These are phyloP conservation scores for Nemania sp. DNA, from an alignment of 2,329 filamentous ascomycete species.

Conservation along the genomic window DNA sequence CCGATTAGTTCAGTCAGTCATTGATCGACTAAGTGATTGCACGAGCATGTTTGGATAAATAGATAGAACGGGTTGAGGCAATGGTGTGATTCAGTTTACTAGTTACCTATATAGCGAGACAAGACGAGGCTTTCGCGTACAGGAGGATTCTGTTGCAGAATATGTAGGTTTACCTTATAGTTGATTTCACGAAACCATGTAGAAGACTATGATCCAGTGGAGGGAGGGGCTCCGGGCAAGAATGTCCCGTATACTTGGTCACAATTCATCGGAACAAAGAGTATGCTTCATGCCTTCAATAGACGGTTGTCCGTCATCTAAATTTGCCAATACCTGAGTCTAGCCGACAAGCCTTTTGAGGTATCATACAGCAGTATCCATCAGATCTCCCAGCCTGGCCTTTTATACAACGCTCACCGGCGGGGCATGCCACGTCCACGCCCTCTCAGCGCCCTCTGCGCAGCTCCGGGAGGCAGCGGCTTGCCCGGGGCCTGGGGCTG, in stretches of 20 bases:
- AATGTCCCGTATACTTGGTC: background rate
- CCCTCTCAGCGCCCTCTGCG: conserved; percentile 87
- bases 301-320: conserved; percentile 33
- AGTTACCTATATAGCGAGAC: too few species aligned
- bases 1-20: too few species aligned
- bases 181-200: too few species aligned
- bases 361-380: conserved; percentile 38
- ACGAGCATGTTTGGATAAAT: too few species aligned
- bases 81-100: too few species aligned
- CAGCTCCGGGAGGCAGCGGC: conserved; percentile 81
- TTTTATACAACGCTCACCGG: conserved; percentile 62
- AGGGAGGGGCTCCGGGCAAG: background rate
- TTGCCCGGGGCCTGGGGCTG: conserved; percentile 83
- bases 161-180: too few species aligned
- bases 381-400: conserved; percentile 11
- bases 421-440: conserved; percentile 91
- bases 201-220: too few species aligned
- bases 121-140: too few species aligned
- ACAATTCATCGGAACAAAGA: background rate
- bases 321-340: conserved; percentile 38
- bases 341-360: conserved; percentile 37
- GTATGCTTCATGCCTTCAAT: conserved; percentile 7
- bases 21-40: too few species aligned
- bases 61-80: too few species aligned
- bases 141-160: too few species aligned